Evolutionary conservation across 2,329 filamentous ascomycete species (phyloP), one percentile per base, ranked within the genome.

Genomic region (Cercospora beticola): DNA sequence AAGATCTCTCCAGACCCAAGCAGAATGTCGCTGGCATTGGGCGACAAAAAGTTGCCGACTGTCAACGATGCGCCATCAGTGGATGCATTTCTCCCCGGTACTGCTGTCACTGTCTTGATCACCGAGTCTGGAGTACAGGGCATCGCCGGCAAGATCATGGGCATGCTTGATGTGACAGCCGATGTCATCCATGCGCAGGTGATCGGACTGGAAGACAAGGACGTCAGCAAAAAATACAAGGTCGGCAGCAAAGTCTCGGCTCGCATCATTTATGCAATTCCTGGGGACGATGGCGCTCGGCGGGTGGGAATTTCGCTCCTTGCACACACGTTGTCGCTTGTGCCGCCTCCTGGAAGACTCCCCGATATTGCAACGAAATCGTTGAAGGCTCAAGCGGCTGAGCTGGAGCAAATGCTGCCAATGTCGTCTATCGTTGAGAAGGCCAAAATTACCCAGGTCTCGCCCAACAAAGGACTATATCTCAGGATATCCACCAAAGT

Each of bases 91-190:
- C 86, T 97, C 6, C 95, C 96, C 1, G 96, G 95, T 72, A 95
- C 93, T n/a, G 89, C 90, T 5, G 92, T 93, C 40, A 93, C 97
- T 74, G 85, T 97, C 10, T 84, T 98, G 60, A 82, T 99, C 43
- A 90, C 92, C 2, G 91, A 95, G 58, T 88, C 91, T 14, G 88
- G 89, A 10, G 81, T 86, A 12, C 88, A 87, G 71, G 95, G 95
- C n/a, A 81, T 99, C 68, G 84, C 87, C 60, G 95, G 95, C 75
- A 97, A 97, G 79, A 88, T 98, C 56, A 91, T 99, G 86, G 96
- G 95, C 16, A 88, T 94, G 78, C 82, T 99, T 26, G 92, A 97
- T 80, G 92, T 92, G 10, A 97, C 93, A 0, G 93, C 94, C 18
- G 95, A 99, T 79, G 79, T 94, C 40, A 87, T 97, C 54, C 95